These are phyloP conservation scores for Sphagnum fallax DNA, from an alignment of 228 moss, liverwort and hornwort genomes.

Conservation along the genomic window DNA sequence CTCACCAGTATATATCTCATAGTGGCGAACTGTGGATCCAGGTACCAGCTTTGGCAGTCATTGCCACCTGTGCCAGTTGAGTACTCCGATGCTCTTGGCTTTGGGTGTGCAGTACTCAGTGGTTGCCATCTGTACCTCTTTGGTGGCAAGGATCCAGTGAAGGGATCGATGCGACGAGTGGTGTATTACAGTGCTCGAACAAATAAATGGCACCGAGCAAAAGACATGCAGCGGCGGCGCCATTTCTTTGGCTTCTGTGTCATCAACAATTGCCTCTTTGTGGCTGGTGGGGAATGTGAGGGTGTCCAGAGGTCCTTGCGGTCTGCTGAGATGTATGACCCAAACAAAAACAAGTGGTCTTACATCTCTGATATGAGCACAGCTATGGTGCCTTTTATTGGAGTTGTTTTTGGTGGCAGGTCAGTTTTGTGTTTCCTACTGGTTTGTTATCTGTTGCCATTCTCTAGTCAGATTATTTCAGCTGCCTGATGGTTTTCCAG, in stretches of 20 bases:
- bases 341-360: conserved; percentile 95
- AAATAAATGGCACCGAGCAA: conserved; percentile 99
- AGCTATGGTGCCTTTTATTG: conserved; percentile 97
- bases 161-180: conserved; percentile 93
- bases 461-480: no score
- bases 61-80: conserved; percentile 93
- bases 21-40: conserved; percentile 30
- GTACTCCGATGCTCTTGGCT: conserved; percentile 92
- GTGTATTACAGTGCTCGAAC: conserved; percentile 98
- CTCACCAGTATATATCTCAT: no score
- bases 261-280: conserved; percentile 94
- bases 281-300: conserved; percentile 97
- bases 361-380: conserved; percentile 96
- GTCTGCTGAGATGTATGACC: conserved; percentile 96
- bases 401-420: conserved; percentile 92
- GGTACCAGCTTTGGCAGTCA: conserved; percentile 91
- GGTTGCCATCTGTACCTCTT: conserved; percentile 96
- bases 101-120: conserved; percentile 97
- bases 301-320: conserved; percentile 81
- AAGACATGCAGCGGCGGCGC: conserved; percentile 89
- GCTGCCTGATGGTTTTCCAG: no score
- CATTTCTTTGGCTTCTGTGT: conserved; percentile 98
- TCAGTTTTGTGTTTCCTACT: conserved; percentile 14
- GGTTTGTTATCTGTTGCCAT: not conserved
- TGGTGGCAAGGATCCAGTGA: conserved; percentile 90